Conservation (phyloP, 2,329 filamentous ascomycete genomes). For the Fusarium sp. region DNA sequence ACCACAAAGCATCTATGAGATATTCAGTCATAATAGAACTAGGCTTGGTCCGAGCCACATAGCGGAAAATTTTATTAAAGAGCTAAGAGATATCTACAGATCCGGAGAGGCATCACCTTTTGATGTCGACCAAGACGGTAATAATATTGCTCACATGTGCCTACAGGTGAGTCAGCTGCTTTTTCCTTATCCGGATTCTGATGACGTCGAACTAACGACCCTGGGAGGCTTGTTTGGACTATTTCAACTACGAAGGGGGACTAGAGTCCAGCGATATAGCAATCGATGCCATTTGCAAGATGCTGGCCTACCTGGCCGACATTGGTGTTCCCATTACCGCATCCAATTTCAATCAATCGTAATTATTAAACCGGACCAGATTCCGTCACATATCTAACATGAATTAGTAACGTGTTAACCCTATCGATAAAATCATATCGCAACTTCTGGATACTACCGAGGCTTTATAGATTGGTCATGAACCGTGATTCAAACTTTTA, state of each 20-base stretch:
- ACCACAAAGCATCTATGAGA: too few species aligned
- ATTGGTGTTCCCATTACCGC: neutral
- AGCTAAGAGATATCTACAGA: neutral
- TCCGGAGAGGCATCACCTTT: neutral
- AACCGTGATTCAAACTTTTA: neutral
- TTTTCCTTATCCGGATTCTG: fast-evolving
- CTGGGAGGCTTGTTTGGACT: neutral
- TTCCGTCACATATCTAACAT: fast-evolving
- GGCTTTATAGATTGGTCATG: fast-evolving
- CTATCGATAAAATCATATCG: fast-evolving
- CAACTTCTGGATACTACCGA: neutral
- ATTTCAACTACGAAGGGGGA: neutral
- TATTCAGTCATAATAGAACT: too few species aligned
- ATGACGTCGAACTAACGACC: fast-evolving
- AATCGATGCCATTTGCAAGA: neutral
- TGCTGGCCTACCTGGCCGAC: fast-evolving
- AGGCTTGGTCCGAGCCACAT: too few species aligned
- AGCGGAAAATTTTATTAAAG: fast-evolving
- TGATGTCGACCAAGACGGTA: fast-evolving
- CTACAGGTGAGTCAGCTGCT: neutral
- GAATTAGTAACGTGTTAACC: fast-evolving
- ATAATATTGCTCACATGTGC: neutral
- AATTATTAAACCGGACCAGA: fast-evolving
- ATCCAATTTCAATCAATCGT: neutral
- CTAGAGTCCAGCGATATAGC: neutral